Evolutionary conservation across 1,284 basidiomycete genomes (phyloP), one percentile per base, ranked within the genome.

Genomic region (Pulchroboletus neoregius): DNA sequence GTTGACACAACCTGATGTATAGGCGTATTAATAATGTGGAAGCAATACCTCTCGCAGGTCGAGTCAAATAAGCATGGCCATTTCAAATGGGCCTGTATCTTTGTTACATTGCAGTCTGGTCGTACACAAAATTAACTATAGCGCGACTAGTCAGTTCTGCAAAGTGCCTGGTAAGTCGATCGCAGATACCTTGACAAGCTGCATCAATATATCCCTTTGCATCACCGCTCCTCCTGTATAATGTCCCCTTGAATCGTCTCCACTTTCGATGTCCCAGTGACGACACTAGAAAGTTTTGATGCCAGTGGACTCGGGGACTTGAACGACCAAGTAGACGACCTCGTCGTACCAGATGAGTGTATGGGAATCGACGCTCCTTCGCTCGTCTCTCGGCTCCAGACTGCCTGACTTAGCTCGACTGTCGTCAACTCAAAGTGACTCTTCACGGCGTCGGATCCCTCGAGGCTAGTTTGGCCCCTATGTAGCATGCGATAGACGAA

Each of bases 261-360:
- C 16, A 6, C 15, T 26, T 30, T 18, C 7, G 36, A 24, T 13
- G 15, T 16, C 23, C 6, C 26, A 4, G 6, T 8, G 13, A n/a
- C 20, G 20, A 23, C 22, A 23, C 7, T 18, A 10, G 35, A 6
- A 6, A 31, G 8, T 4, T 23, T 22, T 13, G 43, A 20, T 20
- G 20, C 20, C 20, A 20, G 4, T 20, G 20, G 36, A 9, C 35
- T 39, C 35, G 36, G 27, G 11, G 26, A 7, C 3, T 6, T 24
- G 20, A 23, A 44, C 12, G 48, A 61, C 48, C 45, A 43, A 22
- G 36, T 39, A 1, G 46, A 61, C 5, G 47, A 42, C 15, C 18
- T 33, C 6, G 38, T 39, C 10, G 5, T 20, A 6, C 18, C 13
- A 13, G 15, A 24, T 8, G 45, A 47, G 3, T 3, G 31, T 3